Evolutionary conservation across 768 basidiomycete species (phyloP).

Genomic region (Podaxis mareebaensis): DNA sequence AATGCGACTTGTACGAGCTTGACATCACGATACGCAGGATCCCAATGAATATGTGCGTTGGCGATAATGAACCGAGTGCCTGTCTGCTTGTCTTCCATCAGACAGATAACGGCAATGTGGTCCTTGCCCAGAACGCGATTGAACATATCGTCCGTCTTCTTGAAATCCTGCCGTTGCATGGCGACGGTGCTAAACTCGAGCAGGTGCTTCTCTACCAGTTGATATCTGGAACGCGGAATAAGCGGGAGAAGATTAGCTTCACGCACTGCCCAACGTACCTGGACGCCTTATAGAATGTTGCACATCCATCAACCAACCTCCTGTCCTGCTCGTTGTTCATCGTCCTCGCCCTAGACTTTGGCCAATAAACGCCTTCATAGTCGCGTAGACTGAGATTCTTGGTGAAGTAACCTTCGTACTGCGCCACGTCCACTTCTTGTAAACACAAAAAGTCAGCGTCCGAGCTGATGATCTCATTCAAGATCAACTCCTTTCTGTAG

Average conservation of each 20-base stretch:
- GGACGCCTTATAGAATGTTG: conserved; percentile 88
- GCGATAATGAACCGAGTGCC: conserved; percentile 88
- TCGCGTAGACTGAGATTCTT: conserved; percentile 70
- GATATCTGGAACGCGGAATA: conserved; percentile 56
- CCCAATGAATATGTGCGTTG: conserved; percentile 93
- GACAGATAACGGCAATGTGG: conserved; percentile 84
- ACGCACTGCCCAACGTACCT: conserved; percentile 56
- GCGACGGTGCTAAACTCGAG: conserved; percentile 93
- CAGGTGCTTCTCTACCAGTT: conserved; percentile 89
- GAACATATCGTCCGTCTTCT: conserved; percentile 99
- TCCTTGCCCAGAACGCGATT: conserved; percentile 96
- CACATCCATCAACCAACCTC: conserved; percentile 92
- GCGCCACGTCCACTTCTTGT: conserved; percentile 92
- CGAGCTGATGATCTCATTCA: conserved; percentile 80
- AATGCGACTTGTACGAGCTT: conserved; percentile 96
- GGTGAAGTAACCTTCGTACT: conserved; percentile 90
- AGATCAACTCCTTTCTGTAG: conserved; percentile 85
- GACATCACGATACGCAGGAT: conserved; percentile 90
- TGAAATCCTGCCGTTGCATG: conserved; percentile 90
- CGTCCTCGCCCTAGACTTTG: conserved; percentile 90
- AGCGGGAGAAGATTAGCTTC: conserved; percentile 18
- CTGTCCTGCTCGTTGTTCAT: conserved; percentile 82
- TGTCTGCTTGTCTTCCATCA: conserved; percentile 84
- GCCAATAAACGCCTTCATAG: conserved; percentile 91
- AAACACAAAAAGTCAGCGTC: conserved; percentile 90